Evolutionary conservation across 176 grass and related monocot species (phyloP), one percentile per base, ranked within the genome.

Genomic region (Cenchrus purpureus): DNA sequence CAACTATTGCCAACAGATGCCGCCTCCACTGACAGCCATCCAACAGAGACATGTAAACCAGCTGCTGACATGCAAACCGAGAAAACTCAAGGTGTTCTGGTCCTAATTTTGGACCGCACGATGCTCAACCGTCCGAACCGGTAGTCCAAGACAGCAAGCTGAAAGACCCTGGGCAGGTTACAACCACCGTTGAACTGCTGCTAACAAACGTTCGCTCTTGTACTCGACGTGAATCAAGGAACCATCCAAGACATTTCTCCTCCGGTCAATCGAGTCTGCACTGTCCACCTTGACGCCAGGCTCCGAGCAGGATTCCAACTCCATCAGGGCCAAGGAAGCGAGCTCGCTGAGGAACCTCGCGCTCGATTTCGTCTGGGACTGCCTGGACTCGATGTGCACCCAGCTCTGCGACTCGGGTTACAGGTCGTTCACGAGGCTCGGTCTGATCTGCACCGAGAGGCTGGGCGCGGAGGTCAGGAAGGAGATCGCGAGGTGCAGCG

Each of bases 131-230:
- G 1, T 16, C 6, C 42, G 65, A 82, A 17, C 66, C 13, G 13
- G 71, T 19, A 32, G 28, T 73, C 34, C 87, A 89, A 50, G 67
- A 81, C 42, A 77, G 56, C 67, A 84, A 87, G 81, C 34, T 57
- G 45, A 51, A 7, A 20, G 68, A 53, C 42, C 16, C 37, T 76
- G 79, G 15, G 50, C 70, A 86, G 29, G 59, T 64, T 66, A 51
- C 86, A 68, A 82, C 90, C 17, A 88, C 92, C 43, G 90, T 89
- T 16, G 89, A 91, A 34, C 90, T 96, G 70, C 84, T 99, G 42
- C 86, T 99, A 71, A 63, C 91, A 34, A 88, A 54, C 77, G 32
- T 86, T 10, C 40, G 73, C 11, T 43, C 65, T 1, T 79, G 68
- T 10, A 40, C 22, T 25, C 25, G 50, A 19, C 70, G 31, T 13